Evolutionary conservation across 768 basidiomycete species (phyloP), one percentile per base, ranked within the genome.

Genomic region (Rhizopogon rudus): DNA sequence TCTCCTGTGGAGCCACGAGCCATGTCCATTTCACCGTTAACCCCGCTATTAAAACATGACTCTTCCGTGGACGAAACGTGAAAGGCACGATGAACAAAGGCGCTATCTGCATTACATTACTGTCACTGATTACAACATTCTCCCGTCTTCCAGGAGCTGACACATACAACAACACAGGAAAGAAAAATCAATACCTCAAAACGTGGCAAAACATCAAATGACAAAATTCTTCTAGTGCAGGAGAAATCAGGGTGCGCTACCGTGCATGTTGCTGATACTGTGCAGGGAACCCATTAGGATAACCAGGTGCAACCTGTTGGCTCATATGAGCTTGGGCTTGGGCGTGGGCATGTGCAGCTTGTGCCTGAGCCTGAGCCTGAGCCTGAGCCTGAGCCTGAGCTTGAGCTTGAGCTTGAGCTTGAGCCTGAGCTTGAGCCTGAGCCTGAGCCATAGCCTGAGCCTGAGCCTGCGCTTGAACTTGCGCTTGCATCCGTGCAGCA

Each of bases 391-490:
- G 69, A n/a, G n/a, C n/a, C n/a, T n/a, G n/a, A n/a, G n/a, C n/a
- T n/a, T n/a, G n/a, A n/a, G n/a, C n/a, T 42, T 77, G 75, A 0
- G 68, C 65, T n/a, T 77, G 78, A 10, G 71, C 72, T 51, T 68
- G 39, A 40, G 60, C 67, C 48, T 77, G 76, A 28, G 63, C 68
- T 40, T 71, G 70, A 12, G 65, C 60, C 41, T 63, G 64, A 35
- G 70, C 66, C 52, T 70, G 69, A 25, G 70, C 71, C 53, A 74
- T 74, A n/a, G 74, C 75, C 35, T 76, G 77, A 0, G 77, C 74
- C 48, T 65, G 67, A 20, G 64, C 65, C 51, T 76, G 75, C n/a
- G 71, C 68, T 51, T 70, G 75, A 40, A 73, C 71, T 57, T 78
- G 78, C 4, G 76, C 75, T 46, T 77, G 77, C 61, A 62, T 69